Conservation (phyloP, 805 yeast genomes). For the Cyberlindnera japonica region DNA sequence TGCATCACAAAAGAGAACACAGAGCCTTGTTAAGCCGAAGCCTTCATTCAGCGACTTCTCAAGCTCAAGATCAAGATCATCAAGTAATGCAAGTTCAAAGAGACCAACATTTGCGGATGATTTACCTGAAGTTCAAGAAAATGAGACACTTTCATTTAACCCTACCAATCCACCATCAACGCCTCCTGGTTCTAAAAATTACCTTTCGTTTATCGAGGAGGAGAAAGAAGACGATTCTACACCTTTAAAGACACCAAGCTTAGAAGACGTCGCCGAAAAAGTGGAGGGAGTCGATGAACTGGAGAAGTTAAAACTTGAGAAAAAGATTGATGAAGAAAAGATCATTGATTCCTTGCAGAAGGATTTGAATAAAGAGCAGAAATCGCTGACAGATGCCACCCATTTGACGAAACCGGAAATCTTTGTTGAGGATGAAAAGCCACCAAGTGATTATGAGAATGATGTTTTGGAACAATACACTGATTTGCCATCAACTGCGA, state of each 20-base stretch:
- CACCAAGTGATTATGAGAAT: constrained; percentile 11
- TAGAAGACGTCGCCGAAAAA: constrained; percentile 8
- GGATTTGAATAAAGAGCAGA: constrained; percentile 4
- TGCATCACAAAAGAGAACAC: constrained; percentile 18
- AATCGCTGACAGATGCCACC: neutral
- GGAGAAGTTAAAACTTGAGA: constrained; percentile 10
- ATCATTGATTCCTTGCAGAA: constrained; percentile 2
- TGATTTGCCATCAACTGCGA: constrained; percentile 27
- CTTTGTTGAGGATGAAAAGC: constrained; percentile 2
- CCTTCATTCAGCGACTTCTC: constrained; percentile 7
- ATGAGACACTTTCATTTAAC: constrained; percentile 13
- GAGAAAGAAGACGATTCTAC: constrained; percentile 8
- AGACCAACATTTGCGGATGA: constrained; percentile 21
- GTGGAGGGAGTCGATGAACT: constrained; percentile 9
- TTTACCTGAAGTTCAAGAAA: constrained; percentile 22
- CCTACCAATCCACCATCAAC: neutral
- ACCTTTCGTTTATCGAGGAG: constrained; percentile 20
- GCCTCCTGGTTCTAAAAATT: constrained; percentile 2
- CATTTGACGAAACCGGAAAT: constrained; percentile 2
- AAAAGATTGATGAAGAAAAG: constrained; percentile 10
- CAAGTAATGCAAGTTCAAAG: constrained; percentile 14
- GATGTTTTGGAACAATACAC: constrained; percentile 16
- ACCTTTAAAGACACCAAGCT: constrained; percentile 1
- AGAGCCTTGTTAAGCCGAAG: constrained; percentile 15
- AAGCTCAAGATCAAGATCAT: constrained; percentile 9